phyloP scores from a whole-genome alignment of 805 yeast genomes.

The Candida nitratophila region DNA sequence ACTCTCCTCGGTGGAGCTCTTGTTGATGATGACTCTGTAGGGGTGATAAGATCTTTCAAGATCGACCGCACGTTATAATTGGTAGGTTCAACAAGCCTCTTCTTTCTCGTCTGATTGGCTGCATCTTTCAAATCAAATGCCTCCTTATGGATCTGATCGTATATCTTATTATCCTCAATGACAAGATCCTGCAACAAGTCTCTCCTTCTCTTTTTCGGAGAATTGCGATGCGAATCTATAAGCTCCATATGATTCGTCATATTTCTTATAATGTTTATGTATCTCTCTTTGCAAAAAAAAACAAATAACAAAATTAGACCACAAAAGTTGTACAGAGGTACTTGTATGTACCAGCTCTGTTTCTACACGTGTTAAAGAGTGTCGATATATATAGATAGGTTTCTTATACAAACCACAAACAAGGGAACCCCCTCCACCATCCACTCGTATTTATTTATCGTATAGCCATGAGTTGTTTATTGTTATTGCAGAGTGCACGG shows the following conservation, averaged over 20 bases:
- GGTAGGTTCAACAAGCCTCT: neutral
- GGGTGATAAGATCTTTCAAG: neutral
- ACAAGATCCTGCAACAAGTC: slow-evolving; percentile 22
- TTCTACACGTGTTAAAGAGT: no score
- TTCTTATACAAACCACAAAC: no score
- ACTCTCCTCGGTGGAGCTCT: neutral
- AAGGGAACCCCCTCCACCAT: no score
- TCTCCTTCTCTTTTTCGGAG: neutral
- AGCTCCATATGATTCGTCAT: neutral
- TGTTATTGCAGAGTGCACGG: no score
- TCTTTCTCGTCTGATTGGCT: slow-evolving; percentile 1
- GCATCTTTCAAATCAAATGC: slow-evolving; percentile 16
- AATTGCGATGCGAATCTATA: neutral
- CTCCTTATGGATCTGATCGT: slow-evolving; percentile 27
- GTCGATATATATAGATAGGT: no score
- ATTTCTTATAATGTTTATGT: no score
- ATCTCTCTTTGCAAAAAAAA: no score
- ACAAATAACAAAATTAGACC: no score
- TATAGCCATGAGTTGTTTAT: no score
- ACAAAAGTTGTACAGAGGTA: no score
- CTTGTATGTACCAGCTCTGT: no score
- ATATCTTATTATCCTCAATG: slow-evolving; percentile 32
- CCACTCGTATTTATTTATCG: no score
- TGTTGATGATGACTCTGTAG: neutral
- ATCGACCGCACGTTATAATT: slow-evolving; percentile 1